Conservation (phyloP, 2,329 filamentous ascomycete species). For the Cucurbitaria berberidis region DNA sequence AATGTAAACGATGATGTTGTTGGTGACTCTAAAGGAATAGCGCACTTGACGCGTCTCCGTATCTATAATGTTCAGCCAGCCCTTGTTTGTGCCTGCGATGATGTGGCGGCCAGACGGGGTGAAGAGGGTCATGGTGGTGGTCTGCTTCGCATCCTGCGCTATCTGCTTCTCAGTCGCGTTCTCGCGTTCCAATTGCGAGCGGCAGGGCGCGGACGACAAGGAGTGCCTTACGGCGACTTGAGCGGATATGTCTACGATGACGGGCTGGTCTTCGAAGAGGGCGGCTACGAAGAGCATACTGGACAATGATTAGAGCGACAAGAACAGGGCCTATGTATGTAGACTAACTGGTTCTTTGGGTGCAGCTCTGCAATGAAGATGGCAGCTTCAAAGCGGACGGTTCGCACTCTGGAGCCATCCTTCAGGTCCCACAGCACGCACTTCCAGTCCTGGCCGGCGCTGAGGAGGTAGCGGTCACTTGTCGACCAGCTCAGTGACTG, state of each 20-base stretch:
- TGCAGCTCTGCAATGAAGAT: slow-evolving; percentile 97
- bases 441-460: slow-evolving; percentile 95
- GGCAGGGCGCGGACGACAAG: slow-evolving; percentile 81
- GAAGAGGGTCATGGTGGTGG: slow-evolving; percentile 91
- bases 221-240: slow-evolving; percentile 74
- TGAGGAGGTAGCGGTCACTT: slow-evolving; percentile 88
- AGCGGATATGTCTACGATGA: slow-evolving; percentile 80
- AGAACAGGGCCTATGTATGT: background rate
- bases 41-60: slow-evolving; percentile 80
- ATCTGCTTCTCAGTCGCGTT: slow-evolving; percentile 81
- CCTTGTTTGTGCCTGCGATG: slow-evolving; percentile 90
- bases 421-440: slow-evolving; percentile 93
- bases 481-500: slow-evolving; percentile 95
- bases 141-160: slow-evolving; percentile 91
- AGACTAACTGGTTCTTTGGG: slow-evolving; percentile 79
- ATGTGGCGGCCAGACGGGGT: slow-evolving; percentile 86
- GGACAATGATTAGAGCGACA: slow-evolving; percentile 10
- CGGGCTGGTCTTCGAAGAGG: slow-evolving; percentile 89
- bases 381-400: slow-evolving; percentile 88
- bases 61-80: slow-evolving; percentile 94
- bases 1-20: slow-evolving; percentile 85
- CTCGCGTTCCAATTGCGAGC: slow-evolving; percentile 72
- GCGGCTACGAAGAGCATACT: slow-evolving; percentile 88
- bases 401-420: slow-evolving; percentile 73
- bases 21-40: slow-evolving; percentile 87